A percentile compares a stretch with the other conserved stretches of the same genome.
phyloP scores from a whole-genome alignment of 768 basidiomycete genomes.

The Tulasnella sp. region DNA sequence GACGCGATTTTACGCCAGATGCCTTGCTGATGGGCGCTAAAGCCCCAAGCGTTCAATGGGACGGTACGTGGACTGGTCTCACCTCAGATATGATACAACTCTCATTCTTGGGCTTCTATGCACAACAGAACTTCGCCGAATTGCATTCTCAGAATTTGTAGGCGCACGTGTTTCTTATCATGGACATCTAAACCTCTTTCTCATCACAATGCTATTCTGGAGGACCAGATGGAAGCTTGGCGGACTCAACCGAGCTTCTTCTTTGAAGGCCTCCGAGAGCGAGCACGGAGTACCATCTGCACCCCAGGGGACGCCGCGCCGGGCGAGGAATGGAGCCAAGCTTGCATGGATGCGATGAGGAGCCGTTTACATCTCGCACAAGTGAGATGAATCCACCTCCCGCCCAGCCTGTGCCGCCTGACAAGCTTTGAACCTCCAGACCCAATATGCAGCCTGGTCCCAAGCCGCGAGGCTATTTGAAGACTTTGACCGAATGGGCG shows the following conservation, averaged over 20 bases:
- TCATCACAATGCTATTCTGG: not conserved
- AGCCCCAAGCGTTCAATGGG: not conserved
- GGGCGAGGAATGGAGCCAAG: not conserved
- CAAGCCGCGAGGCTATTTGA: conserved; percentile 16
- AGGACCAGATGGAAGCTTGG: conserved; percentile 26
- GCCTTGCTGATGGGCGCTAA: not conserved
- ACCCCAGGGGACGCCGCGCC: not conserved
- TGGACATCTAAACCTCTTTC: not conserved
- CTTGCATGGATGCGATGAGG: conserved; percentile 4
- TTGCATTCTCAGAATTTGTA: conserved; percentile 22
- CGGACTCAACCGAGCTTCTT: conserved; percentile 13
- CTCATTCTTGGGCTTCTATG: not conserved
- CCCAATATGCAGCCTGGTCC: conserved; percentile 14
- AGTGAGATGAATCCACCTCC: not conserved
- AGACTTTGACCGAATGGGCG: conserved; percentile 12
- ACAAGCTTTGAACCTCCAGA: not conserved
- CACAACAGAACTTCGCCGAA: conserved; percentile 14
- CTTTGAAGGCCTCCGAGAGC: conserved; percentile 2
- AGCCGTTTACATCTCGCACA: conserved; percentile 21
- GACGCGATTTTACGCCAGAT: not conserved
- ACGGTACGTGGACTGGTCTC: not conserved
- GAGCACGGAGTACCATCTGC: conserved; percentile 7
- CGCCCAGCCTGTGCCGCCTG: too few relatives aligned
- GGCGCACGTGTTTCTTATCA: not conserved
- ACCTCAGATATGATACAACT: not conserved